phyloP scores from a whole-genome alignment of 129 eudicot species.

The Pseudognaphalium luteoalbum region DNA sequence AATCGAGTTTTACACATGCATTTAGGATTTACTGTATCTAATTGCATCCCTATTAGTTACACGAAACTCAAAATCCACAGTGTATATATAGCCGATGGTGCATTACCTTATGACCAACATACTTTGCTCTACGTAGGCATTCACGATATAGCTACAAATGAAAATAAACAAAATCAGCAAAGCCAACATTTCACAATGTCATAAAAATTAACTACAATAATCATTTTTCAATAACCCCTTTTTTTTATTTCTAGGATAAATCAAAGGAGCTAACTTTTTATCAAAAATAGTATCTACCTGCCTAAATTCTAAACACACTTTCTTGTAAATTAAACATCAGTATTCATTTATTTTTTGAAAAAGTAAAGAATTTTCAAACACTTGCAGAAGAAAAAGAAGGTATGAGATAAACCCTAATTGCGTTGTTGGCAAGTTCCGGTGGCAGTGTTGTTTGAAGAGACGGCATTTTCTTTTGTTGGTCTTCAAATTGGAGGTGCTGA shows the following conservation, averaged over 20 bases:
- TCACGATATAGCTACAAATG: constrained; percentile 72
- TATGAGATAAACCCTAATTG: constrained; percentile 50
- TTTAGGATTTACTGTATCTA: neutral
- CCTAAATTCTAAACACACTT: neutral
- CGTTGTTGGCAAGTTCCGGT: constrained; percentile 85
- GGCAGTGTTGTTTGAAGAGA: constrained; percentile 88
- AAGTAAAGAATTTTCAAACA: neutral
- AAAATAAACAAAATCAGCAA: constrained; percentile 17
- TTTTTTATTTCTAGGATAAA: too few species aligned
- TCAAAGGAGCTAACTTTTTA: neutral
- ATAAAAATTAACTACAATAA: neutral
- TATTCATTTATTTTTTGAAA: neutral
- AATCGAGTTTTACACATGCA: neutral
- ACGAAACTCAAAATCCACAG: neutral
- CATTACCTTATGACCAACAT: constrained; percentile 68
- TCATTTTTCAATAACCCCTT: neutral
- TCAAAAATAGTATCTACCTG: neutral
- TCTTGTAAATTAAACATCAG: too few species aligned
- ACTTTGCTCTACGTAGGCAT: constrained; percentile 89
- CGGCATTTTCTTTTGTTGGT: constrained; percentile 49
- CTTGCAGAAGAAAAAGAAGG: neutral
- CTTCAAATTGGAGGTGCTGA: constrained; percentile 2
- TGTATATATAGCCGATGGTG: neutral
- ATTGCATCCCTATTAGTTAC: neutral
- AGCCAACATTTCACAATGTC: neutral